Conservation (phyloP, 441 rosid genomes). For the Brassica hybrid region DNA sequence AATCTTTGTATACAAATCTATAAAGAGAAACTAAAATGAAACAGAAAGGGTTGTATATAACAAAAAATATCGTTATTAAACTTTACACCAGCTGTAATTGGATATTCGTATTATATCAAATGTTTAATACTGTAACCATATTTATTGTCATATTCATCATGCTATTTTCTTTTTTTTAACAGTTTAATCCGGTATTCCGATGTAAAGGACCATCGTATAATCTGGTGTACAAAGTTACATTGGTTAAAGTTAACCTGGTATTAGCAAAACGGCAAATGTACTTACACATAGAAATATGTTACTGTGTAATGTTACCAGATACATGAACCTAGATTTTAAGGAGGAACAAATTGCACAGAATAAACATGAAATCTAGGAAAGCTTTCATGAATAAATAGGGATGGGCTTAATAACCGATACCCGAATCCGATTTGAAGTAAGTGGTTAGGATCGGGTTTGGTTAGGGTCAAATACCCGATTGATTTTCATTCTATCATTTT, state of each 20-base stretch:
- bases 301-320: conserved; percentile 1
- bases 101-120: background rate
- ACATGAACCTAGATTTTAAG: conserved; percentile 26
- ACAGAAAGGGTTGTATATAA: background rate
- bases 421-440: too few species aligned
- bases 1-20: too few species aligned
- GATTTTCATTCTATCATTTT: too few species aligned
- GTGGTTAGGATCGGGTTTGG: too few species aligned
- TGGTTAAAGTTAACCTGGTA: conserved; percentile 14
- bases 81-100: background rate
- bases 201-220: background rate
- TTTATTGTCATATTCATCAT: background rate
- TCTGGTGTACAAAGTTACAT: background rate
- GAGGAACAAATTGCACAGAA: conserved; percentile 18
- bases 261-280: background rate
- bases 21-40: too few species aligned
- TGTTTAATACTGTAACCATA: background rate
- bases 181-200: background rate
- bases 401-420: too few species aligned
- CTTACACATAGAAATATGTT: background rate
- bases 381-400: conserved; percentile 9
- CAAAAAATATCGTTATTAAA: background rate
- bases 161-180: too few species aligned
- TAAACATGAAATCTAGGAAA: conserved; percentile 36
- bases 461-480: too few species aligned